Base-by-base conservation (phyloP, 2,329 filamentous ascomycete genomes). In the Colletotrichum sp. region DNA sequence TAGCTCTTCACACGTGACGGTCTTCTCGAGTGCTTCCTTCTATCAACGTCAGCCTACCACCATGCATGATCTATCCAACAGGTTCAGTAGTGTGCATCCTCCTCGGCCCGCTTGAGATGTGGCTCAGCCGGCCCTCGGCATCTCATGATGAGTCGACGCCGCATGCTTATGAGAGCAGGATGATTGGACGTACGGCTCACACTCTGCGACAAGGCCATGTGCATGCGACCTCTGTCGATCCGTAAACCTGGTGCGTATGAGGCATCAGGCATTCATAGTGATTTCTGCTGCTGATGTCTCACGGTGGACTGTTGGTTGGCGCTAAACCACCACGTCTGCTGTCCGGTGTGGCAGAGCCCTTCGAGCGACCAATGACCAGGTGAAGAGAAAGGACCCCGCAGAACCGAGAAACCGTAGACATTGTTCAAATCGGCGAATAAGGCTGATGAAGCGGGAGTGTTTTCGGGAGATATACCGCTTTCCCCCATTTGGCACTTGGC, bases 31-130 rank as follows among this genome's bases (percentile, higher is more conserved):
- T 52, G 1, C 39, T 44, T 44, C 5, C 5, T 44, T n/a, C 39
- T 44, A n/a, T n/a, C 8, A n/a, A 44, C 39, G 18, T 44, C 16
- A n/a, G 18, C 39, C 18, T 44, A 44, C 39, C 39, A 2, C 18
- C 39, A 44, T 10, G 18, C 39, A n/a, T 44, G 44, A 52, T 21
- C 16, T 52, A 13, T 8, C 2, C 2, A 12, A 13, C n/a, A 21
- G 10, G 3, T 21, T 13, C n/a, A 52, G n/a, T 0, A 52, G 7
- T 24, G n/a, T 13, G 2, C n/a, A 52, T 8, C 12, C 0, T 21
- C 4, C 6, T 52, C n/a, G 44, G 44, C 44, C 44, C 44, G 0
- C 3, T 5, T 52, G 6, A 52, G 44, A 52, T 13, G 2, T 52
- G n/a, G n/a, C 44, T 52, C 6, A 52, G 44, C 3, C 44, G n/a